Percentiles rank a stretch among this genome's conserved stretches.
phyloP scores from a whole-genome alignment of 768 basidiomycete species.

The Pisolithus microcarpus region DNA sequence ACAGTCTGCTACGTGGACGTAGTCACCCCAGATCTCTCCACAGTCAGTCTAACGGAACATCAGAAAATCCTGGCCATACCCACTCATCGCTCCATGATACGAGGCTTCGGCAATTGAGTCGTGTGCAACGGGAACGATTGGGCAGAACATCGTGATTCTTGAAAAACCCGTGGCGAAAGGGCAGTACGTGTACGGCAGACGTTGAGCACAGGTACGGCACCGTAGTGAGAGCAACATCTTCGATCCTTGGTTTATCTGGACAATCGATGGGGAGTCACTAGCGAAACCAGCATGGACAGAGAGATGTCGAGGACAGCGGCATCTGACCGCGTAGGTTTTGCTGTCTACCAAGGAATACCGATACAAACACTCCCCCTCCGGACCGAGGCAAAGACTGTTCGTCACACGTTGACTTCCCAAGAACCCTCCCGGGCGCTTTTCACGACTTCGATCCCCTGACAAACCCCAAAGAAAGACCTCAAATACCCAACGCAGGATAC shows the following conservation, averaged over 20 bases:
- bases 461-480: constrained; percentile 4
- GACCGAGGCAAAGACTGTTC: constrained; percentile 7
- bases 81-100: constrained; percentile 42
- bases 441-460: background rate
- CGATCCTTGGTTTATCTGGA: constrained; percentile 64
- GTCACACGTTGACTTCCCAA: constrained; percentile 15
- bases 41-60: constrained; percentile 32
- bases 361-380: constrained; percentile 2
- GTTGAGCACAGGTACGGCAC: constrained; percentile 65
- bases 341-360: background rate
- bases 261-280: constrained; percentile 23
- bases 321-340: constrained; percentile 27
- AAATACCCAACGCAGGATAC: constrained; percentile 17
- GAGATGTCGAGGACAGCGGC: no score
- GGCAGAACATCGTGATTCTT: constrained; percentile 48
- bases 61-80: constrained; percentile 32
- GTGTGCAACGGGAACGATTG: constrained; percentile 57
- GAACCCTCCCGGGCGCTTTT: background rate
- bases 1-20: no score
- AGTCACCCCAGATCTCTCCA: no score
- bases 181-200: constrained; percentile 52
- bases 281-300: no score
- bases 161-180: constrained; percentile 42
- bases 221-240: constrained; percentile 51
- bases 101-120: constrained; percentile 71